Base-by-base conservation (phyloP, 1,284 basidiomycete species). In the Ceratobasidium sp. region DNA sequence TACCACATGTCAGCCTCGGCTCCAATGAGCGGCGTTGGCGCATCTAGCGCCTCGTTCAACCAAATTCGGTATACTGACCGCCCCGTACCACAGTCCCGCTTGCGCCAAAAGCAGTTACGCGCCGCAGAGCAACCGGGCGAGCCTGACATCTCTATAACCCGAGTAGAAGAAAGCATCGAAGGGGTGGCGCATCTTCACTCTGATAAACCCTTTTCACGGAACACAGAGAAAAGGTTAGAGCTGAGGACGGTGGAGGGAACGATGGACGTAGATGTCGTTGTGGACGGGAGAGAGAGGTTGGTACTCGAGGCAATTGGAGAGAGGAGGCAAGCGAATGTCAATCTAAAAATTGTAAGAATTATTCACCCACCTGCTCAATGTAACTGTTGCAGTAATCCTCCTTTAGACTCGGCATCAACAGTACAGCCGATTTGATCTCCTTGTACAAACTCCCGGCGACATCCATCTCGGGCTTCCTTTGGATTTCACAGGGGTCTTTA, bases 401-500 rank as follows among this genome's bases (percentile, higher is more conserved):
- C 23, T 65, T 38, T 33, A 74, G 71, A 74, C 59, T 65, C 41
- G 71, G 33, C 59, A 23, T 35, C 41, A 14, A 3, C 71, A 74
- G n/a, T 52, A 35, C 33, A 74, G 59, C 33, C 44, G 71, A 64
- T 74, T 74, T 48, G 48, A 65, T 54, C 60, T 74, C 16, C 30
- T 74, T 16, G 54, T 74, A 33, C 71, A 74, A 54, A 74, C 71
- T 14, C 71, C 71, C 27, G 71, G 71, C 27, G 71, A 74, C 41
- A 74, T 74, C 35, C 59, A 74, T 65, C 59, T 74, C 23, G 71
- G 71, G 35, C 60, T 74, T 64, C 71, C 71, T 50, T 48, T 65
- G n/a, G 71, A 74, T 41, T 74, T 74, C 59, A 74, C 71, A 18
- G 71, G 71, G 3, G 18, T 74, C 35, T 74, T 74, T n/a, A 64